Base-by-base conservation (phyloP, 106 monocot genomes). In the Dendrobium officinale region DNA sequence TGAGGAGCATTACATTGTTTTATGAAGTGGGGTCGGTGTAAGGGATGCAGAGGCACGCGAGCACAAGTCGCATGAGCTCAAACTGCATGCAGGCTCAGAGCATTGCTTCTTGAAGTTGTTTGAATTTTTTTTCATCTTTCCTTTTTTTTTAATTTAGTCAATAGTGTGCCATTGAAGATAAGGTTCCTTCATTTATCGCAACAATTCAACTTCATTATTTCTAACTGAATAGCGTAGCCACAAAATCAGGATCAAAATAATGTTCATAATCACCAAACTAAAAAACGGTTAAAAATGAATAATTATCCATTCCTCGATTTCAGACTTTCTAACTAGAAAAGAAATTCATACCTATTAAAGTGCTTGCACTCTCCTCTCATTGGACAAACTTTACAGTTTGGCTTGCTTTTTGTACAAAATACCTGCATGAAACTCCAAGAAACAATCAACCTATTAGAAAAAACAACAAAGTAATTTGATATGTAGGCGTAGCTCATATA, bases 321-420 rank as follows among this genome's bases (percentile, higher is more conserved):
- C 33, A 70, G 5, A 70, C 70, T 33, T 70, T 11, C 26, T 5
- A 29, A 37, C 10, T 37, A 24, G 64, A 66, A 24, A 22, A 66
- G 64, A 66, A 24, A 37, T 70, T 16, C 70, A 70, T 70, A 70
- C 70, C 76, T 76, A 76, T 47, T 49, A 42, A 81, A 81, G 59
- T 81, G 81, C 55, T 61, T 81, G 75, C 81, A 81, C 17, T 81
- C 81, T 75, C 56, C 75, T 75, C 75, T 73, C 81, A 81, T 75
- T 75, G 81, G 81, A 75, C 81, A 81, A 49, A 37, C 33, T 4
- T 20, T 81, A 59, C 81, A 81, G 56, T 81, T 81, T 22, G 81
- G 81, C 75, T 42, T 81, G 40, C 41, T 58, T 75, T 81, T 81
- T 22, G 81, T 75, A 44, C 81, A 81, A 73, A 81, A 81, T 10